These are phyloP conservation scores for Bertia moriformis DNA, from an alignment of 2,329 filamentous ascomycete species.

Conservation along the genomic window DNA sequence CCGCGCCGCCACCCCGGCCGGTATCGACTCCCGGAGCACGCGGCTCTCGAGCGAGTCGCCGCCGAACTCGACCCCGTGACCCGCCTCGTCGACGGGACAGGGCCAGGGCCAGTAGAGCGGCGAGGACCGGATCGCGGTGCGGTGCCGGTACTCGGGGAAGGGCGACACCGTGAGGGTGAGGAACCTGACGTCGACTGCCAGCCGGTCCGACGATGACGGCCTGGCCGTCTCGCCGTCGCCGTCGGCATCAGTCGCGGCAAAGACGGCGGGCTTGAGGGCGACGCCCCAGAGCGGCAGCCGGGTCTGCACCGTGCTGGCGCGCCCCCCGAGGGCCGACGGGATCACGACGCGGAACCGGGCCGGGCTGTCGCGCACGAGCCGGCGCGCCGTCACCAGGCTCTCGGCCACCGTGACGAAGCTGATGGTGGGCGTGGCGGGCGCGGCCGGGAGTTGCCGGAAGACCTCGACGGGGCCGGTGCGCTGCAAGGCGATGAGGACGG, in stretches of 20 bases:
- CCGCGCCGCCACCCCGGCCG: conserved; percentile 17
- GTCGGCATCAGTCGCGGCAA: background rate
- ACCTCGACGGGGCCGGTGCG: conserved; percentile 31
- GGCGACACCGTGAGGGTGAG: conserved; percentile 20
- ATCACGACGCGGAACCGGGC: conserved; percentile 25
- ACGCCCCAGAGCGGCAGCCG: conserved; percentile 6
- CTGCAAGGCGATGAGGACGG: conserved; percentile 35
- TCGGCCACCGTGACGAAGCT: conserved; percentile 32
- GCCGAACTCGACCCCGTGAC: too few relatives aligned
- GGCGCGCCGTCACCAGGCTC: conserved; percentile 19
- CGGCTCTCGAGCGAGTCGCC: conserved; percentile 17
- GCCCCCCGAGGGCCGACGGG: conserved; percentile 5
- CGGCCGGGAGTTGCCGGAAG: conserved; percentile 32
- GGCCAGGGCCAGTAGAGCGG: conserved; percentile 17
- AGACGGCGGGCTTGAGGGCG: conserved; percentile 3
- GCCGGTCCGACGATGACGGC: conserved; percentile 10
- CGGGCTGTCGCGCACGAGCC: conserved; percentile 28
- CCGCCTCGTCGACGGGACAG: conserved; percentile 9
- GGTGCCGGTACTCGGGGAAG: conserved; percentile 22
- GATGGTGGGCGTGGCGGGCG: too few relatives aligned
- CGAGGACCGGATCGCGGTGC: conserved; percentile 15
- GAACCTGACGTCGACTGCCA: too few relatives aligned
- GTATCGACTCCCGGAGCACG: conserved; percentile 22
- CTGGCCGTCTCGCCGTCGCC: conserved; percentile 15
- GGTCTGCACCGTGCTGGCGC: conserved; percentile 7